Evolutionary conservation across 83 land plant species (phyloP), one percentile per base, ranked within the genome.

Genomic region (Picea mariana): DNA sequence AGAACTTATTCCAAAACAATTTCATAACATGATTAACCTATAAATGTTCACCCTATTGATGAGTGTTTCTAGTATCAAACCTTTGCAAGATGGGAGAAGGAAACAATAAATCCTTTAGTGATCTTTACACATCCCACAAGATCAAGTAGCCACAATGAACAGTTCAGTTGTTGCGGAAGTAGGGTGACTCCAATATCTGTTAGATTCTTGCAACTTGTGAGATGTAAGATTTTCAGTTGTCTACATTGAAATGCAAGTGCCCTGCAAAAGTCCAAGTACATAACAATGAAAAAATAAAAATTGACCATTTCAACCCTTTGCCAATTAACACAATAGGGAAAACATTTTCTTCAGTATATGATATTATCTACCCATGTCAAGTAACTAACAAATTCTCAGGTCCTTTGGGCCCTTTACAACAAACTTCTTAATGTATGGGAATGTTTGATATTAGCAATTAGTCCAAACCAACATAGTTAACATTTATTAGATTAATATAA

Each of bases 161-260:
- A 16, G 17, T 38, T 38, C 16, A 69, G 75, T 15, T 69, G 75
- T 5, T 38, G 75, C 75, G 6, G 47, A 38, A 69, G 75, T 34
- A 38, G 17, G 17, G n/a, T 69, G 75, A 69, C 75, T 69, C 75
- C 75, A 38, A 38, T 38, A 77, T 77, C 79, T 77, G 62, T 60
- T 55, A 77, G 13, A 6, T 55, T 55, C 24, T 55, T 55, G 38
- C 79, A 77, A 8, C 79, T 60, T 24, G 79, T 17, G 27, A 78
- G 64, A 61, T 78, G 64, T 16, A 78, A 78, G 17, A 61, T 61
- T 60, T 58, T 78, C 26, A 78, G 52, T 55, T 78, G 47, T 78
- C 40, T 58, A 58, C 80, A 78, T 58, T 47, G 80, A 78, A 9
- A 49, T 58, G 80, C 80, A 58, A 78, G 64, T 49, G 64, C 65